Evolutionary conservation across 2,329 filamentous ascomycete species (phyloP), one percentile per base, ranked within the genome.

Genomic region (Penicillium crustosum): DNA sequence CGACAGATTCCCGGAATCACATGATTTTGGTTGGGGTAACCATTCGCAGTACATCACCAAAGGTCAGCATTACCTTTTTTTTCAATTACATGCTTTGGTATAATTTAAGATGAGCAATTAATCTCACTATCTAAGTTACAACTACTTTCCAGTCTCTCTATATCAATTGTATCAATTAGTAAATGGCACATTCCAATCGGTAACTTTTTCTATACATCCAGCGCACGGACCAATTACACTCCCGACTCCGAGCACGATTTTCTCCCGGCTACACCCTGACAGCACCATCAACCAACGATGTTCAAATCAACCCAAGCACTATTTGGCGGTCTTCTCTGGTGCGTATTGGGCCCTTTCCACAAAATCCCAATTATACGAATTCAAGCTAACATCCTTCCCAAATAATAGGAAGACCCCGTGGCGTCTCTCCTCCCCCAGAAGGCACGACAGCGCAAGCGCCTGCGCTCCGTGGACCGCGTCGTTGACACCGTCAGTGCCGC

Each of bases 351-450:
- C 6, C 5, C 5, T 31, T 31, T 27, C 4, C 8, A n/a, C 5
- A n/a, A 9, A 41, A 21, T 33, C 17, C 2, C 7, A 49, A 53
- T 59, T 62, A 57, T 19, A 23, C 1, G 31, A 36, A 17, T 17
- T 6, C 25, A 36, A 55, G 29, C 65, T 68, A 59, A 68, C 57
- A 58, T 53, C 57, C 54, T 62, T 55, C 44, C 33, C 58, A 31
- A 41, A 36, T 51, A 82, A 66, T 68, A 87, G 90, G 94, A 99
- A 99, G 86, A 92, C 89, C 69, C 94, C 94, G 67, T 99, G 93
- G 93, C 89, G 94, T 61, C 86, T 99, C 72, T 99, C 94, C 58
- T 83, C 86, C 91, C 91, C 74, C 93, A 96, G 78, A 97, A 97
- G 78, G 85, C 87, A 64, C 89, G 93, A 55, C 93, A 97, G 70